phyloP scores from a whole-genome alignment of 1,284 basidiomycete species.

The Rhodofomes roseus region DNA sequence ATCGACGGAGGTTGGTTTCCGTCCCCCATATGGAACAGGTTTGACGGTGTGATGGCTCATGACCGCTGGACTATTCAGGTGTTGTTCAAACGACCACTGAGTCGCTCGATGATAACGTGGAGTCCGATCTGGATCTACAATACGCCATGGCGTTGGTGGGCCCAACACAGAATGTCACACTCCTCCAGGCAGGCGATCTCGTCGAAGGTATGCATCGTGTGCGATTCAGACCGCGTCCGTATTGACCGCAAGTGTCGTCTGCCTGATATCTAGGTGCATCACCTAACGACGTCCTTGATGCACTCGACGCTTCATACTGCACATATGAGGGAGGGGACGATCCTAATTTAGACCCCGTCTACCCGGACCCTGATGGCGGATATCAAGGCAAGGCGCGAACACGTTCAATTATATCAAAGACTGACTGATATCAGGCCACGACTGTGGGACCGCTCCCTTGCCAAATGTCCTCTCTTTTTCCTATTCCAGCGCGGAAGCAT shows the following conservation, averaged over 20 bases:
- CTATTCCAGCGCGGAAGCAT: conserved; percentile 45
- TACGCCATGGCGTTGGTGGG: conserved; percentile 35
- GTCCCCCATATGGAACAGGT: not conserved
- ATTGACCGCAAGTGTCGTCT: not conserved
- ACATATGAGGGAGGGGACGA: conserved; percentile 61
- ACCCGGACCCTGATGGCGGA: conserved; percentile 25
- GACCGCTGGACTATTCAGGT: conserved; percentile 18
- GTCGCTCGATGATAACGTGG: conserved; percentile 40
- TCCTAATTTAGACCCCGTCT: conserved; percentile 27
- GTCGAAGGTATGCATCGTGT: conserved; percentile 11
- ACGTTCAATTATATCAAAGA: not conserved
- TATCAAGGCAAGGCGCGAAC: conserved; percentile 3
- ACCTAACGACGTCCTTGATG: conserved; percentile 45
- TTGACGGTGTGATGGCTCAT: not conserved
- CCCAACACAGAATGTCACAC: conserved; percentile 31
- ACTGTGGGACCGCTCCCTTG: conserved; percentile 48
- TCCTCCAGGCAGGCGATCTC: conserved; percentile 35
- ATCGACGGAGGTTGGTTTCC: conserved; percentile 42
- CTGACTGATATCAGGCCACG: conserved; percentile 34
- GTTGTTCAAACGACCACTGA: conserved; percentile 23
- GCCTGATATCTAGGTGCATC: conserved; percentile 32
- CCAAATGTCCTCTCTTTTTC: conserved; percentile 55
- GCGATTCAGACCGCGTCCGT: not conserved
- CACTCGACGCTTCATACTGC: conserved; percentile 51
- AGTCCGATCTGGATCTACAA: conserved; percentile 44